Base-by-base conservation (phyloP, 2,329 filamentous ascomycete genomes). In the Tolypocladium paradoxum region DNA sequence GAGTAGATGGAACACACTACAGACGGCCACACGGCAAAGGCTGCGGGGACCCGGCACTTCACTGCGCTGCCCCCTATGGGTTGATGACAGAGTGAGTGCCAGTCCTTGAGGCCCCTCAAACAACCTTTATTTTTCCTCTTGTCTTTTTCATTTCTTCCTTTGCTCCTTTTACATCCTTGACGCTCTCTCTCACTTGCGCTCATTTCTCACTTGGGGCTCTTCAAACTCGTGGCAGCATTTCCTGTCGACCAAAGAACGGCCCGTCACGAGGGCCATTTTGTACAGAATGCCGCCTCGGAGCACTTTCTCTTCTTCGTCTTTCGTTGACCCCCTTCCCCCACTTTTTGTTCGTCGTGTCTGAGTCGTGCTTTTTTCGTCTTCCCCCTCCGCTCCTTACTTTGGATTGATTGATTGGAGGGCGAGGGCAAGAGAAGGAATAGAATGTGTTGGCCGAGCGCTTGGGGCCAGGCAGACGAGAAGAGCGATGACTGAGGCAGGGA, bases 1-100 rank as follows among this genome's bases (percentile, higher is more conserved):
- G 53, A 58, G 53, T 51, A 59, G 56, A 51, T 53, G 54, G 33
- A 54, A 56, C 50, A 64, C 59, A 53, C 51, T 65, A 55, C 64
- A 57, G 57, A 58, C 48, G 46, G 53, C 54, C 55, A 56, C 54
- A 48, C 55, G 60, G 56, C 56, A 57, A 48, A 56, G 62, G 57
- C 55, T 56, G 55, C 56, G 58, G 60, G 57, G 57, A 29, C 7
- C 16, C 7, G 40, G 24, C 40, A n/a, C 8, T 45, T 16, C 40
- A 29, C 40, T n/a, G 24, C 6, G 38, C 16, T 29, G 9, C 40
- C 40, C 40, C 18, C 29, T 22, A 43, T 27, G 40, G 40, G 22
- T 24, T 45, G 24, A 45, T 5, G 38, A 14, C 38, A 27, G 22
- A 27, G 22, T 22, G 24, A 29, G 40, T 53, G 53, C 52, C 55